A percentile compares a stretch with the other conserved stretches of the same genome.
phyloP scores from a whole-genome alignment of 2,329 filamentous ascomycete species.

The Cadophora sp. region DNA sequence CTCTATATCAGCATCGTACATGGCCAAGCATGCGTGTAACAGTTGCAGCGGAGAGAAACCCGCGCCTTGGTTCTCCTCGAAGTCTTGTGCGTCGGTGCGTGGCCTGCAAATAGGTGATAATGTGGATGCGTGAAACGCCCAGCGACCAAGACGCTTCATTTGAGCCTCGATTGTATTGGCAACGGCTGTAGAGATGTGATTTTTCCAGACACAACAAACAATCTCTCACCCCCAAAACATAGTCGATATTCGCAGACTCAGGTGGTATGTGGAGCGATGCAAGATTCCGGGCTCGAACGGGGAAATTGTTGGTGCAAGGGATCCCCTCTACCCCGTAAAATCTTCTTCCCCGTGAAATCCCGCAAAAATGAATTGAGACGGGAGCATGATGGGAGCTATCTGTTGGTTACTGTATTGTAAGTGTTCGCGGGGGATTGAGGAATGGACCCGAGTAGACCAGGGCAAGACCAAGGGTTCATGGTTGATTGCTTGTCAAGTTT shows the following conservation, averaged over 20 bases:
- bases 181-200: too few relatives aligned
- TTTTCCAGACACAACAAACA: slow-evolving; percentile 5
- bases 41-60: neutral
- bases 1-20: neutral
- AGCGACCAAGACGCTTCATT: neutral
- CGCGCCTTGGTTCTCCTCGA: neutral
- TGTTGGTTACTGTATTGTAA: neutral
- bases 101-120: slow-evolving; percentile 8
- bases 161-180: neutral
- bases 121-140: slow-evolving; percentile 4
- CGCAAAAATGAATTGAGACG: neutral
- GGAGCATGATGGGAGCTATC: neutral
- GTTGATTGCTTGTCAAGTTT: neutral
- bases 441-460: neutral
- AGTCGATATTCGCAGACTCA: neutral
- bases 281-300: neutral
- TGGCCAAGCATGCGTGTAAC: slow-evolving; percentile 6
- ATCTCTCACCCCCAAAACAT: neutral
- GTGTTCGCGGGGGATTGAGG: neutral
- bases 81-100: slow-evolving; percentile 8
- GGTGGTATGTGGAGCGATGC: neutral
- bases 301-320: neutral
- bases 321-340: too few relatives aligned
- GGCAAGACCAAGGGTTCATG: neutral
- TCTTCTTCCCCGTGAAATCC: neutral